These are phyloP conservation scores for Fusarium xylarioides DNA, from an alignment of 2,329 filamentous ascomycete genomes.

Conservation along the genomic window DNA sequence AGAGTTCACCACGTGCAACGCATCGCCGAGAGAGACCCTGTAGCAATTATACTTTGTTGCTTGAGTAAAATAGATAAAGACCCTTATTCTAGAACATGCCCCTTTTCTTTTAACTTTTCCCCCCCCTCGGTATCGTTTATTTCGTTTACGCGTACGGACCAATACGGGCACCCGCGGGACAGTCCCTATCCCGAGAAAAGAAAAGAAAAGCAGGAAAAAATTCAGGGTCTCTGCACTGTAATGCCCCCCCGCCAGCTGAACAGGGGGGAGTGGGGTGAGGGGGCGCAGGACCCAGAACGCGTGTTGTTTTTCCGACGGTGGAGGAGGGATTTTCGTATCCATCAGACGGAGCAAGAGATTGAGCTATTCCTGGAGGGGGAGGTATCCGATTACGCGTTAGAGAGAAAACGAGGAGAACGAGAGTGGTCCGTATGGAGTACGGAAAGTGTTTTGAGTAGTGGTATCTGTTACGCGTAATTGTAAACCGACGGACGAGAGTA, in stretches of 20 bases:
- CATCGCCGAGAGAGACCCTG: not conserved
- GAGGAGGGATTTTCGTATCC: slow-evolving; percentile 25
- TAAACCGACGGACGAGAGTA: not conserved
- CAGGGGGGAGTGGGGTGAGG: not conserved
- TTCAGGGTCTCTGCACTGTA: slow-evolving; percentile 13
- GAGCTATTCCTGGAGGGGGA: slow-evolving; percentile 9
- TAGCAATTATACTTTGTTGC: not conserved
- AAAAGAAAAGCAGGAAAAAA: not conserved
- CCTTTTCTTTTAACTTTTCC: too few species aligned
- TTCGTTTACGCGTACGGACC: not conserved
- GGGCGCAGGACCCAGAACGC: not conserved
- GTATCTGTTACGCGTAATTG: slow-evolving; percentile 5
- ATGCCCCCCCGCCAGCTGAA: not conserved
- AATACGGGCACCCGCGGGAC: not conserved
- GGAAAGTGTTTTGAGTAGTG: not conserved
- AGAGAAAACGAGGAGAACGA: not conserved
- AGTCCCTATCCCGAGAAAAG: not conserved
- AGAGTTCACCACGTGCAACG: not conserved
- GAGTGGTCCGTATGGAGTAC: not conserved
- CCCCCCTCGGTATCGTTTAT: too few species aligned
- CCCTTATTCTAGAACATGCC: not conserved
- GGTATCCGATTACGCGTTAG: slow-evolving; percentile 17
- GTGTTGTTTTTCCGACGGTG: slow-evolving; percentile 9
- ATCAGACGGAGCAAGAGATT: not conserved
- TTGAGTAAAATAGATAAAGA: not conserved